Evolutionary conservation across 2,329 filamentous ascomycete species (phyloP).

Genomic region (Rugonectria rugulosa): DNA sequence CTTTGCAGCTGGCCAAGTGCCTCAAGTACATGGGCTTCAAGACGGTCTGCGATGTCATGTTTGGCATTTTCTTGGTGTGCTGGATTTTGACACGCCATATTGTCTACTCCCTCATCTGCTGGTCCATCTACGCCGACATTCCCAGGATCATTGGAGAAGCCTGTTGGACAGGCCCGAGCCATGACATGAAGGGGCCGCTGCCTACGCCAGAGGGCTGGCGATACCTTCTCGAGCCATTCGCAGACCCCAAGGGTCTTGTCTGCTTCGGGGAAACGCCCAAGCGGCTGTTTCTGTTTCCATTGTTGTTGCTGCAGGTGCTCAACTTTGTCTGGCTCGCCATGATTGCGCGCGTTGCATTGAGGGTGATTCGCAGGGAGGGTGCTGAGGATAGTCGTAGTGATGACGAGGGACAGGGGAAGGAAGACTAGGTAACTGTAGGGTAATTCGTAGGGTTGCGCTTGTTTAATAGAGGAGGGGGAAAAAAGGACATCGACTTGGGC

Average conservation of each 20-base stretch:
- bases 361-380: constrained; percentile 12
- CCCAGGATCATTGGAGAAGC: constrained; percentile 12
- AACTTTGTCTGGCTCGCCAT: constrained; percentile 21
- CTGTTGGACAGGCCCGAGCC: constrained; percentile 10
- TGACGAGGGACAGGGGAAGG: constrained; percentile 10
- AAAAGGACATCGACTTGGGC: too few relatives aligned
- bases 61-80: constrained; percentile 82
- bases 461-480: too few relatives aligned
- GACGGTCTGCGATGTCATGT: constrained; percentile 78
- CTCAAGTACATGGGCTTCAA: constrained; percentile 86
- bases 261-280: constrained; percentile 14
- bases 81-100: constrained; percentile 87
- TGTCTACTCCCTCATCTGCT: constrained; percentile 79
- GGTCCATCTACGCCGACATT: constrained; percentile 57
- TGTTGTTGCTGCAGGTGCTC: constrained; percentile 17
- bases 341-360: constrained; percentile 19
- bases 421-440: constrained; percentile 9
- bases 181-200: constrained; percentile 4
- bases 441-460: too few relatives aligned
- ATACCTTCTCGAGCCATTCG: constrained; percentile 19
- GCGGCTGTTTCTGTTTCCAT: constrained; percentile 17
- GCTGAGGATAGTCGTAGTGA: constrained; percentile 23
- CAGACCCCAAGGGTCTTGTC: constrained; percentile 13
- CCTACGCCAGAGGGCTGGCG: background rate
- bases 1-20: constrained; percentile 82